phyloP scores from a whole-genome alignment of 495 filamentous ascomycete genomes.

The Talaromyces thailandensis region DNA sequence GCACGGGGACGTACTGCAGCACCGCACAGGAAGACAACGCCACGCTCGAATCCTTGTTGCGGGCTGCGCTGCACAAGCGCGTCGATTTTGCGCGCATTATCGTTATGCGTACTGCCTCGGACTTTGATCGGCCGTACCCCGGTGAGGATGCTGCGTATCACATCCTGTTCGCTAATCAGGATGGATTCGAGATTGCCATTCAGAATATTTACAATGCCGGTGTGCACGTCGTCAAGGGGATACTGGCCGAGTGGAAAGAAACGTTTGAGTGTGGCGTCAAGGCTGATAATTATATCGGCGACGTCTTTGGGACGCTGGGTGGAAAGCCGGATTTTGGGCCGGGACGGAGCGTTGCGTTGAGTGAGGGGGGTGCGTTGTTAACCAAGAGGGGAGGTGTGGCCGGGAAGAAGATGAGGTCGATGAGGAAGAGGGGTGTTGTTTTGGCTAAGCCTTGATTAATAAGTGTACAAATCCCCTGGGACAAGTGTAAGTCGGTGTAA shows the following conservation, averaged over 20 bases:
- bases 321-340: slow-evolving; percentile 19
- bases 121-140: slow-evolving; percentile 63
- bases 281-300: slow-evolving; percentile 61
- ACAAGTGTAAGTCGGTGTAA: background rate
- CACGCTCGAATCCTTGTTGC: slow-evolving; percentile 56
- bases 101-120: slow-evolving; percentile 62
- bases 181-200: slow-evolving; percentile 48
- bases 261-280: slow-evolving; percentile 51
- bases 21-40: slow-evolving; percentile 72
- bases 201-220: slow-evolving; percentile 62
- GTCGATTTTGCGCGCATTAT: slow-evolving; percentile 63
- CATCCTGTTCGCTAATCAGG: slow-evolving; percentile 48
- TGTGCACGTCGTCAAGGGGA: slow-evolving; percentile 57
- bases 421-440: background rate
- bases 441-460: background rate
- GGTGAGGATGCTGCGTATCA: slow-evolving; percentile 44
- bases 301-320: slow-evolving; percentile 61
- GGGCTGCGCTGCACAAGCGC: slow-evolving; percentile 41
- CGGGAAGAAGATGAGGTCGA: background rate
- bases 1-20: slow-evolving; percentile 57
- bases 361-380: background rate
- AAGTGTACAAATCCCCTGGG: background rate
- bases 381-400: background rate
- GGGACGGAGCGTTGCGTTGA: background rate
- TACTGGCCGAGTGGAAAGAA: slow-evolving; percentile 49